Conservation (phyloP, 2,329 filamentous ascomycete genomes). For the Penicillium sp. region DNA sequence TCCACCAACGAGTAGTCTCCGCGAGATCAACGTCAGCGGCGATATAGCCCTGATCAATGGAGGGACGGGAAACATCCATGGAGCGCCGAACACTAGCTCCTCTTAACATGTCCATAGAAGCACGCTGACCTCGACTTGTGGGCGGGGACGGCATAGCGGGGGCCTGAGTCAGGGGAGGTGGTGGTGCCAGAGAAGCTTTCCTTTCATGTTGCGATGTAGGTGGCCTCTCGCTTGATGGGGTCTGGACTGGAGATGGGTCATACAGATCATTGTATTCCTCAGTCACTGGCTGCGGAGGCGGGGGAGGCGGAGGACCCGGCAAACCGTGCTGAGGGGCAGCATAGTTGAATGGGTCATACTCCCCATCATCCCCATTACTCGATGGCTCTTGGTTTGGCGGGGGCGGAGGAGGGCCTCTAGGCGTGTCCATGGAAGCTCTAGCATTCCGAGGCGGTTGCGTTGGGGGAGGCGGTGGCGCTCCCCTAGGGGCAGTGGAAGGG, state of each 20-base stretch:
- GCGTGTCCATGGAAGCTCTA: constrained; percentile 30
- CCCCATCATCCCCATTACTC: constrained; percentile 47
- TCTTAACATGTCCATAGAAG: constrained; percentile 62
- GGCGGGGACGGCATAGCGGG: constrained; percentile 43
- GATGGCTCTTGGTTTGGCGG: constrained; percentile 45
- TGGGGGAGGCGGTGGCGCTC: constrained; percentile 61
- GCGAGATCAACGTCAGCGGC: constrained; percentile 81
- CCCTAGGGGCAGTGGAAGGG: constrained; percentile 55
- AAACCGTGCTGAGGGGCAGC: constrained; percentile 33
- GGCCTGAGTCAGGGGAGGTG: constrained; percentile 36
- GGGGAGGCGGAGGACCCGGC: constrained; percentile 23
- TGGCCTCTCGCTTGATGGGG: constrained; percentile 29
- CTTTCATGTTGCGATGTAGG: constrained; percentile 36
- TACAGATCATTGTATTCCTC: constrained; percentile 46
- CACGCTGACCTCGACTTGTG: constrained; percentile 44
- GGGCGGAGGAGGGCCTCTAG: constrained; percentile 34
- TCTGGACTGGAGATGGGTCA: constrained; percentile 38
- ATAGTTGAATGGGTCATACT: constrained; percentile 52
- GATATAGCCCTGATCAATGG: constrained; percentile 74
- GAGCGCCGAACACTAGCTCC: constrained; percentile 55
- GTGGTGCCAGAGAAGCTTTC: constrained; percentile 45
- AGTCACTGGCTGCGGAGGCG: constrained; percentile 28
- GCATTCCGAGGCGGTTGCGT: constrained; percentile 52
- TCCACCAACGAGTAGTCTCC: constrained; percentile 76
- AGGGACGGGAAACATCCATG: constrained; percentile 69